Evolutionary conservation across 371 early-diverging fungal genomes (phyloP).

Genomic region (Circinella umbellata): DNA sequence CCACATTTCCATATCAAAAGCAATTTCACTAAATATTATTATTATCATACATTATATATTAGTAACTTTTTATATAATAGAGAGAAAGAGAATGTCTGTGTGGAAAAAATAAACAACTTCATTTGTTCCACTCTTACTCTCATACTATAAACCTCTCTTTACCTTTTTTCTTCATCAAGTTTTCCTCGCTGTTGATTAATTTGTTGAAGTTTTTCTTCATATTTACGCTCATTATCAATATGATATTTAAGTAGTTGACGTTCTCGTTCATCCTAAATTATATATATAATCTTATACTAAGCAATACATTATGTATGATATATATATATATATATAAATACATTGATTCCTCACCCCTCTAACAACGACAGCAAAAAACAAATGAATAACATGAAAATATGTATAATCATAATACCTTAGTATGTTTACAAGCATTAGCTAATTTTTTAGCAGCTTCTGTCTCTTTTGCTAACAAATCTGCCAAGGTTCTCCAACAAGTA

Average conservation of each 20-base stretch:
- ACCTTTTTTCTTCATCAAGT: constrained; percentile 26
- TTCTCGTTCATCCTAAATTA: constrained; percentile 18
- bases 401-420: constrained; percentile 3
- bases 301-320: no score
- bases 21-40: constrained; percentile 23
- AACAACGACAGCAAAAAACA: no score
- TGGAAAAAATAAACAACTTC: no score
- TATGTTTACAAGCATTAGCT: constrained; percentile 11
- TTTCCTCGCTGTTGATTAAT: constrained; percentile 18
- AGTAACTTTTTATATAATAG: no score
- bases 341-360: no score
- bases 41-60: no score
- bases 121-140: not conserved
- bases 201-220: constrained; percentile 16
- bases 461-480: constrained; percentile 5
- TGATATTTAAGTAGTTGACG: constrained; percentile 17
- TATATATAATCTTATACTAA: not conserved
- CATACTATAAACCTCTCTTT: not conserved
- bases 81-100: no score
- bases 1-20: constrained; percentile 36
- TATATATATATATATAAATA: no score
- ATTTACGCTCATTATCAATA: constrained; percentile 22
- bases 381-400: no score
- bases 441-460: constrained; percentile 16
- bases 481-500: constrained; percentile 15